Evolutionary conservation across 23 red algal species (phyloP).

Genomic region (Rhodosorus marinus): DNA sequence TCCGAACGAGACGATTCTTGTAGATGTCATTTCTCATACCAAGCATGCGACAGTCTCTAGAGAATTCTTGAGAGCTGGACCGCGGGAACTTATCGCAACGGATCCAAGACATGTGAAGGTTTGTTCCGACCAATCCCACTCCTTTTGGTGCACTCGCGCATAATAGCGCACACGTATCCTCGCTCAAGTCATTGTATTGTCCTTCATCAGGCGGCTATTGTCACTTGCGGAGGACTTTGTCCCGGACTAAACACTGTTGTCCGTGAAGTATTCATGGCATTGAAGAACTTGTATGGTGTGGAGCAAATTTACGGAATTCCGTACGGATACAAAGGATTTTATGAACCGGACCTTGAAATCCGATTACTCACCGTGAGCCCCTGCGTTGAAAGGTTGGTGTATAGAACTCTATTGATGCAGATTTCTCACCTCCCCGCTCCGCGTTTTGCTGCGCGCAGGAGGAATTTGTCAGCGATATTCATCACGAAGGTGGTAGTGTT

Average conservation of each 20-base stretch:
- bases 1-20: constrained; percentile 69
- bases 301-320: constrained; percentile 47
- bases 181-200: no score
- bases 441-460: no score
- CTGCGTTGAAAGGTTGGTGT: no score
- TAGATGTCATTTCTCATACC: constrained; percentile 63
- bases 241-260: constrained; percentile 91
- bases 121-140: no score
- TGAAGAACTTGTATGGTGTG: constrained; percentile 58
- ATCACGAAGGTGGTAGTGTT: constrained; percentile 77
- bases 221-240: constrained; percentile 93
- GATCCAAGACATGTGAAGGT: constrained; percentile 57
- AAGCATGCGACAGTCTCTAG: constrained; percentile 54
- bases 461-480: constrained; percentile 45
- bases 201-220: constrained; percentile 90
- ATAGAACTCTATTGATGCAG: no score
- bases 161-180: no score
- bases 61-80: constrained; percentile 70
- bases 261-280: constrained; percentile 61
- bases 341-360: constrained; percentile 37
- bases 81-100: constrained; percentile 52
- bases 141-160: no score
- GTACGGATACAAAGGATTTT: constrained; percentile 87
- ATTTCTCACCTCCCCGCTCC: no score
- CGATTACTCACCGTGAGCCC: constrained; percentile 16